These are phyloP conservation scores for Pleurotus tuber-regium DNA, from an alignment of 768 basidiomycete species.

Conservation along the genomic window DNA sequence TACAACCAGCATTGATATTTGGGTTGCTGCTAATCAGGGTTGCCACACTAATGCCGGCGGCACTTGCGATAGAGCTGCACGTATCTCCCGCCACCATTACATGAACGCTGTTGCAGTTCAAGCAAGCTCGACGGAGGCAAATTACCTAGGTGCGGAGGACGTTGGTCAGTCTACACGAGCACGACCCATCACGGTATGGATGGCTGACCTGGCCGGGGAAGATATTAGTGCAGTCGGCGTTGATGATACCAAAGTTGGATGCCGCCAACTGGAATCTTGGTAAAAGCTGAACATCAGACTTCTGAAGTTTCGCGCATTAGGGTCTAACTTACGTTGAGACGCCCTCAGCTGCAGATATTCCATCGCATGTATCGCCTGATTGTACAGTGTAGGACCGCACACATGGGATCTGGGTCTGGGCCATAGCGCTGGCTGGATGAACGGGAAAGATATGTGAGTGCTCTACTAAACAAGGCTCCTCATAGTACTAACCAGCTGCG, in stretches of 20 bases:
- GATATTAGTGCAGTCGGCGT: slow-evolving; percentile 56
- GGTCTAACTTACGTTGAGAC: slow-evolving; percentile 44
- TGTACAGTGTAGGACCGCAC: slow-evolving; percentile 49
- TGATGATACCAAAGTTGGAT: slow-evolving; percentile 46
- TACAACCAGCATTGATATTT: slow-evolving; percentile 50
- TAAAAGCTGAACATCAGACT: neutral
- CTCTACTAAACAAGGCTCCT: too few relatives aligned
- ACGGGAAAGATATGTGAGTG: too few relatives aligned
- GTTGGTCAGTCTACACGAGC: neutral
- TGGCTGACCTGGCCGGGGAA: slow-evolving; percentile 40
- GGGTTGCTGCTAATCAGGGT: slow-evolving; percentile 63
- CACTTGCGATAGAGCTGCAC: slow-evolving; percentile 41
- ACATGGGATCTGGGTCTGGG: slow-evolving; percentile 27
- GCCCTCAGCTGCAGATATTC: slow-evolving; percentile 44
- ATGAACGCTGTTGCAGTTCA: slow-evolving; percentile 56
- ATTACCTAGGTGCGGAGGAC: slow-evolving; percentile 28
- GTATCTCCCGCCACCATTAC: slow-evolving; percentile 46
- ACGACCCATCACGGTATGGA: neutral
- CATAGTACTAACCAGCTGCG: neutral
- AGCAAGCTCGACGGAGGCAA: slow-evolving; percentile 52
- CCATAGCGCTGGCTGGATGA: slow-evolving; percentile 6
- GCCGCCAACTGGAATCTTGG: slow-evolving; percentile 57
- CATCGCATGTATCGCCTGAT: slow-evolving; percentile 53
- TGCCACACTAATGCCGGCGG: slow-evolving; percentile 38
- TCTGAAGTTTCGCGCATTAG: neutral